phyloP scores from a whole-genome alignment of 345 rosid species.

The rapeseed (Brassica napus) region Da-Ae NC_063440.1:23102001-23102500 shows the following conservation, averaged over 20 bases:
- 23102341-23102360: not conserved
- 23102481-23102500: not conserved
- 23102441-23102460: not conserved
- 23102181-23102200: not conserved
- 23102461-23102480: not conserved
- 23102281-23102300: not conserved
- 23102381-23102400: not conserved
- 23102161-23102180: not conserved
- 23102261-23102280: not conserved
- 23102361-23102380: not conserved
- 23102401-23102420: not conserved
- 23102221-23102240: conserved; percentile 13
- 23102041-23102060: conserved; percentile 17
- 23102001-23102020: not conserved
- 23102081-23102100: conserved; percentile 27
- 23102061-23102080: conserved; percentile 8
- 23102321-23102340: not conserved
- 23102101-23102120: not conserved
- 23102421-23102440: not conserved
- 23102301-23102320: not conserved
- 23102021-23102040: conserved; percentile 6
- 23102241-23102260: not conserved
- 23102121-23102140: not conserved
- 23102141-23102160: not conserved
- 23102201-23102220: conserved; percentile 20